phyloP scores from a whole-genome alignment of 306 rosid genomes.

The Quercus variabilis region DNA sequence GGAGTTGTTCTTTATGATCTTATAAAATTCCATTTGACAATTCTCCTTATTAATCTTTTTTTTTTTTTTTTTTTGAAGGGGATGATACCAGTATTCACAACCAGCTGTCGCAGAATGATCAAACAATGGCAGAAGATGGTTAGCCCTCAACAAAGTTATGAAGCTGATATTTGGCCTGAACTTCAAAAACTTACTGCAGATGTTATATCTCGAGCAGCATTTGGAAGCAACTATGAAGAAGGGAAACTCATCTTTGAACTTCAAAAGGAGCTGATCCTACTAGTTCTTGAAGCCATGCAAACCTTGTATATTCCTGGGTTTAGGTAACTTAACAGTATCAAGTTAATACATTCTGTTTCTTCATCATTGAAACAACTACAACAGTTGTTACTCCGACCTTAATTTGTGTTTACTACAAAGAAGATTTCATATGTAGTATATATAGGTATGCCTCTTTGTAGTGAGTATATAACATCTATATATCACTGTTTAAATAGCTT shows the following conservation, averaged over 20 bases:
- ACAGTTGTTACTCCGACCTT: background rate
- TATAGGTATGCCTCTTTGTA: background rate
- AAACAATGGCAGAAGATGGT: constrained; percentile 32
- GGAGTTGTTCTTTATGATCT: background rate
- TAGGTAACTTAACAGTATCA: constrained; percentile 26
- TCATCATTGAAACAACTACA: background rate
- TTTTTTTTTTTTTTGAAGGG: background rate
- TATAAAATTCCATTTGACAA: background rate
- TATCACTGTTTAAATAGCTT: background rate
- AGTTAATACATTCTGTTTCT: background rate
- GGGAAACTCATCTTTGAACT: constrained; percentile 45
- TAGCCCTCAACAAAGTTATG: constrained; percentile 22
- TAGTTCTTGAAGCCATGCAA: constrained; percentile 49
- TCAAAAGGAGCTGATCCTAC: constrained; percentile 35
- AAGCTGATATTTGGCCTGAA: constrained; percentile 46
- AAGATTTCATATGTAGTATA: background rate
- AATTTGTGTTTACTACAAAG: background rate
- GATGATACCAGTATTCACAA: background rate
- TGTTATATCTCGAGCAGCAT: constrained; percentile 42
- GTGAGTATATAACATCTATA: background rate
- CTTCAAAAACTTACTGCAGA: constrained; percentile 41
- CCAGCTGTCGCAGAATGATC: constrained; percentile 39
- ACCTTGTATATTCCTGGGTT: constrained; percentile 43
- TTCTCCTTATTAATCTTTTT: background rate
- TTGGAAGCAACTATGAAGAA: constrained; percentile 45